A percentile compares a stretch with the other conserved stretches of the same genome.
phyloP scores from a whole-genome alignment of 176 grass and related monocot genomes.

The Guadua angustifolia region DNA sequence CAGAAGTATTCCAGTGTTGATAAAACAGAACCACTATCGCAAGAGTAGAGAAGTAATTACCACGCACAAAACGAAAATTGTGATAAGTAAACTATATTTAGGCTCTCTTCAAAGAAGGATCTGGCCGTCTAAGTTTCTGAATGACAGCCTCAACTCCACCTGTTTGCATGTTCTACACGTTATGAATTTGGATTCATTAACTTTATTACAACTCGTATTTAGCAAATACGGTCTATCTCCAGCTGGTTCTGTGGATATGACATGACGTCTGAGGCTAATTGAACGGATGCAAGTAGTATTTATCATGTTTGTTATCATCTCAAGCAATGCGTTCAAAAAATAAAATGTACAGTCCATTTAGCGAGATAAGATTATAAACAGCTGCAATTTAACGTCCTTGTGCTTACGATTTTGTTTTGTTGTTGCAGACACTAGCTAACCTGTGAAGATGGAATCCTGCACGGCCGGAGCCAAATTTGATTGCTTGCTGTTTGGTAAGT shows the following conservation, averaged over 20 bases:
- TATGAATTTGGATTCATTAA: neutral
- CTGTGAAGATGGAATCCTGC: constrained; percentile 58
- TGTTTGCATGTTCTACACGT: neutral
- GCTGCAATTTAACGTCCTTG: neutral
- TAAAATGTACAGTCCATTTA: neutral
- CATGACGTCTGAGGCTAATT: neutral
- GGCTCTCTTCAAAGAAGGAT: neutral
- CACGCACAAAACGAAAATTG: neutral
- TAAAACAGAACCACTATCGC: neutral
- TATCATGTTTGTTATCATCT: neutral
- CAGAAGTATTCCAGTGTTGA: neutral
- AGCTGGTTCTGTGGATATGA: neutral
- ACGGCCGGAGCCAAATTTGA: constrained; percentile 69
- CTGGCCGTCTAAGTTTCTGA: neutral
- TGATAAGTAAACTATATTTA: neutral
- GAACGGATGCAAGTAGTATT: neutral
- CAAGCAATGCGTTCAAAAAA: neutral
- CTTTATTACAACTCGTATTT: neutral
- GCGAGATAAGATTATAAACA: neutral
- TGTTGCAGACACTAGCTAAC: constrained; percentile 16
- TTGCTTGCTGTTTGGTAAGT: constrained; percentile 80
- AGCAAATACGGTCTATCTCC: neutral
- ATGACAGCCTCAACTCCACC: neutral
- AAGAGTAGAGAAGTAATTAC: neutral
- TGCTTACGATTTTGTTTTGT: neutral